Conservation (phyloP, 2,329 filamentous ascomycete genomes). For the Blastomyces parvus region DNA sequence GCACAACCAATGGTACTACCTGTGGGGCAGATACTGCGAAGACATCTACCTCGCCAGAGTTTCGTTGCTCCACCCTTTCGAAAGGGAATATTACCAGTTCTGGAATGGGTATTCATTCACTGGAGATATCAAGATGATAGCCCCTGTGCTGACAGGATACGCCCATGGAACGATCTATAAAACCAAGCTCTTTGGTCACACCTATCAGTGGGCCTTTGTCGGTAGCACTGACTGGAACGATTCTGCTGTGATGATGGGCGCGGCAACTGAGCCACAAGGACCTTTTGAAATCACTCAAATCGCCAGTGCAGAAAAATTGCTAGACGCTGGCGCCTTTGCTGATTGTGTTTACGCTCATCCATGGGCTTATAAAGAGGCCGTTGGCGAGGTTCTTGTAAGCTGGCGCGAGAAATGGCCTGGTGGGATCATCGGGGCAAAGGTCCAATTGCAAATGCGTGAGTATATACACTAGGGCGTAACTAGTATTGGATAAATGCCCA, state of each 20-base stretch:
- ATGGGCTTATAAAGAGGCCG: slow-evolving; percentile 12
- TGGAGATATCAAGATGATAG: slow-evolving; percentile 3
- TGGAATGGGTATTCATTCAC: slow-evolving; percentile 15
- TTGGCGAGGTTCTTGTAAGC: slow-evolving; percentile 12
- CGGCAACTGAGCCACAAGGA: slow-evolving; percentile 9
- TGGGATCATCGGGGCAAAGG: slow-evolving; percentile 10
- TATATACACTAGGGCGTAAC: background rate
- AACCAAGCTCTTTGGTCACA: slow-evolving; percentile 14
- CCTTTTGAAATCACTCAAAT: slow-evolving; percentile 13
- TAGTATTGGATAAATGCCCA: background rate
- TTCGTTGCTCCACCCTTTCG: slow-evolving; percentile 8
- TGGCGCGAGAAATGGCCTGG: slow-evolving; percentile 11
- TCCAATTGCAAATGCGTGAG: slow-evolving; percentile 15
- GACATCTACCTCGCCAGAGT: slow-evolving; percentile 15
- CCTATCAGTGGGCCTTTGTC: slow-evolving; percentile 13
- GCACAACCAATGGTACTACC: slow-evolving; percentile 11
- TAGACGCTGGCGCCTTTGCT: background rate
- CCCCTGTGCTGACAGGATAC: slow-evolving; percentile 13
- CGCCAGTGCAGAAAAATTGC: slow-evolving; percentile 5
- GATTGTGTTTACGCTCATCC: slow-evolving; percentile 14
- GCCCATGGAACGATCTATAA: slow-evolving; percentile 11
- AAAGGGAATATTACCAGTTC: slow-evolving; percentile 12
- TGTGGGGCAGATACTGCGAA: slow-evolving; percentile 12
- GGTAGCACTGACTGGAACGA: slow-evolving; percentile 8
- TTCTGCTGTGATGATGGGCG: slow-evolving; percentile 11